Evolutionary conservation across 2,329 filamentous ascomycete genomes (phyloP).

Genomic region (Cryphonectria carpinicola): DNA sequence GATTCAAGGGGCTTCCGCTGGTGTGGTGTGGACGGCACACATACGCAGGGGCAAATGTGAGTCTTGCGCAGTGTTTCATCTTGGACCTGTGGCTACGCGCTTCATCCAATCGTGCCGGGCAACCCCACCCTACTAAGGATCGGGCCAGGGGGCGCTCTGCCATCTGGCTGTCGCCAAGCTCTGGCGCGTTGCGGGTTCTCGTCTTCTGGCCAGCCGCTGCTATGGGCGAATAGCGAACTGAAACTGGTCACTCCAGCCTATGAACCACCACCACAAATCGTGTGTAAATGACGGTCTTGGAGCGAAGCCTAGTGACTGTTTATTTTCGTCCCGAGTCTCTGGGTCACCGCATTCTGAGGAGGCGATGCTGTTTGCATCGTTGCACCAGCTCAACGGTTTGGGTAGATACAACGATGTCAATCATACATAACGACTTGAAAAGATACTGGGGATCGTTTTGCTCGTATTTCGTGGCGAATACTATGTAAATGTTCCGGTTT

Average conservation of each 20-base stretch:
- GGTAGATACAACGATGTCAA: neutral
- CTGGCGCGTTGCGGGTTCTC: neutral
- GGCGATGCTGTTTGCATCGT: neutral
- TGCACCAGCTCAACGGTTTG: neutral
- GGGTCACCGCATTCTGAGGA: neutral
- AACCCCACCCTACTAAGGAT: neutral
- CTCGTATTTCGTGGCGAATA: constrained; percentile 2
- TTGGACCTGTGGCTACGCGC: constrained; percentile 1
- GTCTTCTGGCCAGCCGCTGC: neutral
- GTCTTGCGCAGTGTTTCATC: constrained; percentile 12
- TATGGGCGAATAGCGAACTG: neutral
- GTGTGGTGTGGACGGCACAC: constrained; percentile 3
- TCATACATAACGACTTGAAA: neutral
- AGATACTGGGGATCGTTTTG: neutral
- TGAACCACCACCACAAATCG: neutral
- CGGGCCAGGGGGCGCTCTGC: neutral
- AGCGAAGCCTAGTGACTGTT: neutral
- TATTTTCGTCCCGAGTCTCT: neutral
- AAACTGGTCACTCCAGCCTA: neutral
- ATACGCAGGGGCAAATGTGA: neutral
- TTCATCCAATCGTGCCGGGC: constrained; percentile 5
- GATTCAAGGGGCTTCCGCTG: constrained; percentile 1
- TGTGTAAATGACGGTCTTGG: neutral
- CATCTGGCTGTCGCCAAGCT: constrained; percentile 1
- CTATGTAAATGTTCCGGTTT: constrained; percentile 9